Base-by-base conservation (phyloP, 108 stramenopile species). In the Stephanodiscus minutulus region DNA sequence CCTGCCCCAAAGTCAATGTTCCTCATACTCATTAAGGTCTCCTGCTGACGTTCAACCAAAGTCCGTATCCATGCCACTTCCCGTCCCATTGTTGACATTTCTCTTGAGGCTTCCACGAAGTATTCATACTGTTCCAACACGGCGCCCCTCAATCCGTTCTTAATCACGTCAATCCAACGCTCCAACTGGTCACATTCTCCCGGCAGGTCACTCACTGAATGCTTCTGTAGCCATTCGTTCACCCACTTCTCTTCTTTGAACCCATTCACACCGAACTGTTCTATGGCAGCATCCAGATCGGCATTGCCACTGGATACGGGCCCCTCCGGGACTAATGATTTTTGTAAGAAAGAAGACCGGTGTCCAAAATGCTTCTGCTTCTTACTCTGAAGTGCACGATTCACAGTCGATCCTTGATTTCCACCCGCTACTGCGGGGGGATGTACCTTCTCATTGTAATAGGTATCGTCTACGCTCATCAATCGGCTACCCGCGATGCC, bases 11-110 rank as follows among this genome's bases (percentile, higher is more conserved):
- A 94, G 65, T 94, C 88, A 61, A 94, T 91, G 48, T 87, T 87
- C 66, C 89, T 90, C 92, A 94, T 94, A 73, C 85, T 86, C 66
- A 87, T 87, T 25, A 94, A 74, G 0, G 82, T 84, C 49, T 91
- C 92, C 47, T 84, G 76, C 73, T 94, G 92, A 39, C 81, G 77
- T 66, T 91, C 88, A 12, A 94, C 88, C 66, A 88, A 70, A 0
- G 73, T 79, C 60, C 86, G 85, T 17, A 94, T 56, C 27, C 84
- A 76, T 9, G 85, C 83, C 27, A 94, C 87, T 64, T 94, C 92
- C 60, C 85, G 59, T 33, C 92, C 92, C 92, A 94, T 94, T 18
- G 77, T 90, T 11, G 92, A 89, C 92, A 94, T 94, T 86, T 94
- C 90, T 53, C 83, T 79, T 1, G 88, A 90, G 11, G 92, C 92